A percentile compares a stretch with the other conserved stretches of the same genome.
These are phyloP conservation scores for Saturnispora serradocipensis DNA, from an alignment of 805 yeast species.

Conservation along the genomic window DNA sequence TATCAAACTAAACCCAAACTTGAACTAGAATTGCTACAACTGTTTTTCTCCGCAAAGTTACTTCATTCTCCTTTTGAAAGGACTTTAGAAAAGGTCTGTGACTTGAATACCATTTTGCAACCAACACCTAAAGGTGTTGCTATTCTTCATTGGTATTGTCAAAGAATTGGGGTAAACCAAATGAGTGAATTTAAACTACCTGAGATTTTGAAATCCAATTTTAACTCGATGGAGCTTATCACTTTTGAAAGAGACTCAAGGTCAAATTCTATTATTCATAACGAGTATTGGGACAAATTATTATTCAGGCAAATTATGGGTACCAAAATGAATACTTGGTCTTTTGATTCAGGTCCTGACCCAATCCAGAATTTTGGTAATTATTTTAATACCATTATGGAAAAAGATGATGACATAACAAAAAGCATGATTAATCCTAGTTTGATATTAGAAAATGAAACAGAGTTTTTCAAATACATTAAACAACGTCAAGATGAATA, in stretches of 20 bases:
- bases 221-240: conserved; percentile 68
- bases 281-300: conserved; percentile 54
- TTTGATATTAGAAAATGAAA: conserved; percentile 9
- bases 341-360: conserved; percentile 45
- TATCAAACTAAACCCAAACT: conserved; percentile 43
- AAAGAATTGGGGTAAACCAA: conserved; percentile 35
- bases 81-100: conserved; percentile 41
- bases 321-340: conserved; percentile 59
- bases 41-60: conserved; percentile 52
- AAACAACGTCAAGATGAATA: conserved; percentile 15
- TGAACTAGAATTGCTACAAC: conserved; percentile 37
- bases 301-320: conserved; percentile 60
- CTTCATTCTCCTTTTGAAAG: conserved; percentile 71
- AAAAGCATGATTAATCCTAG: conserved; percentile 2
- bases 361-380: conserved; percentile 27
- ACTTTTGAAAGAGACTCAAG: conserved; percentile 53
- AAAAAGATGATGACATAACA: neutral
- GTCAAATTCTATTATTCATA: conserved; percentile 51
- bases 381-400: conserved; percentile 6
- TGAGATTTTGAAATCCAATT: conserved; percentile 34
- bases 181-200: conserved; percentile 22
- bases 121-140: conserved; percentile 91
- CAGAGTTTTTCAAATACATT: conserved; percentile 17
- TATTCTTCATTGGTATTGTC: conserved; percentile 51
- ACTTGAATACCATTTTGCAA: conserved; percentile 37